phyloP scores from a whole-genome alignment of 2,329 filamentous ascomycete genomes.

The Penicillium sp. region DNA sequence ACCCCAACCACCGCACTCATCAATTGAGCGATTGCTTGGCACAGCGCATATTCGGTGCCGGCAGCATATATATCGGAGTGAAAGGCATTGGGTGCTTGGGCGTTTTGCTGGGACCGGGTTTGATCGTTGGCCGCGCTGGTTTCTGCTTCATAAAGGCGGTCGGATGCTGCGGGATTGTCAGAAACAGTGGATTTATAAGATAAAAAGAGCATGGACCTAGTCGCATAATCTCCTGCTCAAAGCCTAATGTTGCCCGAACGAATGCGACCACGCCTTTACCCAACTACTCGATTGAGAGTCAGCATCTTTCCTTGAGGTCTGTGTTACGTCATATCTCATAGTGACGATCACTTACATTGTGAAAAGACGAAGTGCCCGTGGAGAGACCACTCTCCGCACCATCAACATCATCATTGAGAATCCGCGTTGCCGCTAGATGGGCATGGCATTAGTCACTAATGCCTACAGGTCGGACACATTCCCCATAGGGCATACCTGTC shows the following conservation, averaged over 20 bases:
- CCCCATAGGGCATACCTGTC: slow-evolving; percentile 37
- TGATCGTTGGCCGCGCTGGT: slow-evolving; percentile 72
- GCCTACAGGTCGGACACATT: background rate
- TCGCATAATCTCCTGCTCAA: slow-evolving; percentile 88
- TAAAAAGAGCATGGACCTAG: slow-evolving; percentile 52
- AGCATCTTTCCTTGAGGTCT: background rate
- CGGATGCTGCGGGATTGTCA: slow-evolving; percentile 55
- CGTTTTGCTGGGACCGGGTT: slow-evolving; percentile 68
- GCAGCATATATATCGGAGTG: slow-evolving; percentile 70
- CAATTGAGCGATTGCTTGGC: slow-evolving; percentile 79
- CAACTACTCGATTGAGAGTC: slow-evolving; percentile 51
- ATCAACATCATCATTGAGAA: slow-evolving; percentile 89
- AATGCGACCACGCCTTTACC: slow-evolving; percentile 80
- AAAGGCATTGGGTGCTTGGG: slow-evolving; percentile 51
- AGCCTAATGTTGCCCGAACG: slow-evolving; percentile 80
- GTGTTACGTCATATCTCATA: slow-evolving; percentile 10
- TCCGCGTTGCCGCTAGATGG: slow-evolving; percentile 62
- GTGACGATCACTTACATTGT: slow-evolving; percentile 56
- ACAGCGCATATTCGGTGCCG: slow-evolving; percentile 83
- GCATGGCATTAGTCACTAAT: slow-evolving; percentile 2
- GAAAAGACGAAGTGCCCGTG: slow-evolving; percentile 78
- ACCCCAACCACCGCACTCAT: slow-evolving; percentile 88
- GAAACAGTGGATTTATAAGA: slow-evolving; percentile 3
- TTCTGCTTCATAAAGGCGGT: slow-evolving; percentile 72
- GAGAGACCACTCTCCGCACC: slow-evolving; percentile 72